Conservation (phyloP, 192 early-diverging fungal genomes). For the Coemansia sp. region DNA sequence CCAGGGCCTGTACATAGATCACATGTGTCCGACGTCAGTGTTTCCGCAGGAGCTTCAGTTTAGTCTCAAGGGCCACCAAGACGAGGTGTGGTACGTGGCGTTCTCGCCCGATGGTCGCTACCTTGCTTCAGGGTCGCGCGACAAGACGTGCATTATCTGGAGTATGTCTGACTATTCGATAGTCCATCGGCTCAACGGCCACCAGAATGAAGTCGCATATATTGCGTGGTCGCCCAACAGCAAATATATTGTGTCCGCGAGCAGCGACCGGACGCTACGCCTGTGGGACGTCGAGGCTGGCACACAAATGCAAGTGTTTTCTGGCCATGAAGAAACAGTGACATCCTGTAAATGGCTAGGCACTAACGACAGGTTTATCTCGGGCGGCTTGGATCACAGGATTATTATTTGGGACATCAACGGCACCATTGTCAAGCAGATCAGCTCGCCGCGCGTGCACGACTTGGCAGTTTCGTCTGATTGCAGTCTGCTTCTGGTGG, state of each 20-base stretch:
- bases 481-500: slow-evolving; percentile 43
- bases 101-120: slow-evolving; percentile 88
- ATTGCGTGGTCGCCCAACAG: slow-evolving; percentile 92
- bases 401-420: slow-evolving; percentile 52
- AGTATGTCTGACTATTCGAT: slow-evolving; percentile 59
- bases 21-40: slow-evolving; percentile 30
- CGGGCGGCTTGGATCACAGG: slow-evolving; percentile 77
- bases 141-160: slow-evolving; percentile 90
- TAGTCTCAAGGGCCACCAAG: slow-evolving; percentile 69
- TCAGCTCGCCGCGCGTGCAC: slow-evolving; percentile 51
- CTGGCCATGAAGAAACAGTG: slow-evolving; percentile 72
- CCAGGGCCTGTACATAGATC: slow-evolving; percentile 47
- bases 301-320: slow-evolving; percentile 57
- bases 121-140: slow-evolving; percentile 89
- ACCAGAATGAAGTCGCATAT: slow-evolving; percentile 73
- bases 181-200: slow-evolving; percentile 55
- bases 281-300: slow-evolving; percentile 85
- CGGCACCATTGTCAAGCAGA: slow-evolving; percentile 38
- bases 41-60: slow-evolving; percentile 54
- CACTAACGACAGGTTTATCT: slow-evolving; percentile 79
- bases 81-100: slow-evolving; percentile 95
- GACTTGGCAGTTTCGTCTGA: slow-evolving; percentile 45
- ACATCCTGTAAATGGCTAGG: slow-evolving; percentile 88
- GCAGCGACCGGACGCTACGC: slow-evolving; percentile 75
- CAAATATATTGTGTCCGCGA: slow-evolving; percentile 70